These are phyloP conservation scores for Phytopythium boreale DNA, from an alignment of 352 stramenopile genomes.

Conservation along the genomic window DNA sequence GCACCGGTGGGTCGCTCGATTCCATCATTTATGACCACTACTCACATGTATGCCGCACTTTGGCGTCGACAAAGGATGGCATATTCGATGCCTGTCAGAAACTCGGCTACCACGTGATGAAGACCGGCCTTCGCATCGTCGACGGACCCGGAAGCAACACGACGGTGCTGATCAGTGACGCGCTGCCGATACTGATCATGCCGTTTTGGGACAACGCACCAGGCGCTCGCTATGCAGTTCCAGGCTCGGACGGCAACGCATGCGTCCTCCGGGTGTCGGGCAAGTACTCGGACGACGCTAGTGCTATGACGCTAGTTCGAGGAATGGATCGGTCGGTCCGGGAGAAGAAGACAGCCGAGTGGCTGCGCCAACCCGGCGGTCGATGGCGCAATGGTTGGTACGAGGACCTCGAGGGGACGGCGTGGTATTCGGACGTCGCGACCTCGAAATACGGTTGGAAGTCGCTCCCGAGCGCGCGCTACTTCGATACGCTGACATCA, in stretches of 20 bases:
- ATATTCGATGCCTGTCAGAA: neutral
- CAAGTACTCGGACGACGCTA: constrained; percentile 1
- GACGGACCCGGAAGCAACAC: neutral
- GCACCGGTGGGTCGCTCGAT: neutral
- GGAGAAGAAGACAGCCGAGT: constrained; percentile 25
- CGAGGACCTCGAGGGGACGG: constrained; percentile 23
- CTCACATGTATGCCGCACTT: neutral
- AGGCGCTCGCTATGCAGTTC: constrained; percentile 3
- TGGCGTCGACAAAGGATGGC: neutral
- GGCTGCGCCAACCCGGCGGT: constrained; percentile 14
- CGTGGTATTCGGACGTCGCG: constrained; percentile 14
- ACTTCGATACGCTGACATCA: constrained; percentile 11
- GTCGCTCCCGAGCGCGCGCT: constrained; percentile 13
- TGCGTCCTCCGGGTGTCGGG: neutral
- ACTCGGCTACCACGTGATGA: neutral
- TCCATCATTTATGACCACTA: neutral
- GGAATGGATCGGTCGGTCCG: constrained; percentile 18
- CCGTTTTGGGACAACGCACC: constrained; percentile 5
- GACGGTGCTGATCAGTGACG: neutral
- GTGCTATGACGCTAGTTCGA: constrained; percentile 9
- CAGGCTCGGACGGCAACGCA: neutral
- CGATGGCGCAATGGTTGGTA: constrained; percentile 26
- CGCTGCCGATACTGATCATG: constrained; percentile 3
- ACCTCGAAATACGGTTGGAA: constrained; percentile 14
- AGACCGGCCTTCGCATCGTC: neutral